Base-by-base conservation (phyloP, 2,329 filamentous ascomycete species). In the Akanthomyces dipterigenus region DNA sequence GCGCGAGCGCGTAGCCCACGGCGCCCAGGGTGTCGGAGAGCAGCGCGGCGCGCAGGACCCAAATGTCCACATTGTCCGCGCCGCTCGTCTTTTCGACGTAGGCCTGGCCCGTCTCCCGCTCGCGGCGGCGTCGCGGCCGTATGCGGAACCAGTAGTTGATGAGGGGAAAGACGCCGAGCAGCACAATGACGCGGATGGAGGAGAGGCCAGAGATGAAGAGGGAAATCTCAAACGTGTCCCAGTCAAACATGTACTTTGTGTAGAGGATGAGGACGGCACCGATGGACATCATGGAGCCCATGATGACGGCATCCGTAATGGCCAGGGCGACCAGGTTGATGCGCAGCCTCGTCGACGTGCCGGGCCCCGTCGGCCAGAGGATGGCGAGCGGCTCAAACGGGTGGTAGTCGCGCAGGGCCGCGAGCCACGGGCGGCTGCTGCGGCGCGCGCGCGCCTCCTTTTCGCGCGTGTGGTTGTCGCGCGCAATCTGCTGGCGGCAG, bases 261-360 rank as follows among this genome's bases (percentile, higher is more conserved):
- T 98, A 99, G 60, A 96, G 83, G 60, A 98, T 81, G 22, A 95
- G 80, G 40, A 97, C 87, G n/a, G 88, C 85, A 64, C 91, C 86
- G 0, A 87, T 84, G 53, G 93, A 91, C 81, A 97, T 90, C 8
- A 88, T 87, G 0, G 92, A 83, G 24, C 91, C 89, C 64, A 97
- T 88, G 66, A 96, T 83, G 65, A 91, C 85, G 28, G 88, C 90
- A 70, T 98, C 95, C 60, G 93, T 87, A 6, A 86, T 78, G 2
- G 92, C 89, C 9, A 99, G 81, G 0, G 93, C 76, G 3, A 96
- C 71, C n/a, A 99, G 78, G 70, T 99, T 99, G 59, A 87, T 81
- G 18, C 92, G 87, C 34, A 96, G 76, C 1, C 81, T 66, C 75
- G 40, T 77, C 65, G 68, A 82, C 77, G 70, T 86, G 3, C 85